Evolutionary conservation across 208 protist genomes (phyloP).

Genomic region (Leishmania major): DNA sequence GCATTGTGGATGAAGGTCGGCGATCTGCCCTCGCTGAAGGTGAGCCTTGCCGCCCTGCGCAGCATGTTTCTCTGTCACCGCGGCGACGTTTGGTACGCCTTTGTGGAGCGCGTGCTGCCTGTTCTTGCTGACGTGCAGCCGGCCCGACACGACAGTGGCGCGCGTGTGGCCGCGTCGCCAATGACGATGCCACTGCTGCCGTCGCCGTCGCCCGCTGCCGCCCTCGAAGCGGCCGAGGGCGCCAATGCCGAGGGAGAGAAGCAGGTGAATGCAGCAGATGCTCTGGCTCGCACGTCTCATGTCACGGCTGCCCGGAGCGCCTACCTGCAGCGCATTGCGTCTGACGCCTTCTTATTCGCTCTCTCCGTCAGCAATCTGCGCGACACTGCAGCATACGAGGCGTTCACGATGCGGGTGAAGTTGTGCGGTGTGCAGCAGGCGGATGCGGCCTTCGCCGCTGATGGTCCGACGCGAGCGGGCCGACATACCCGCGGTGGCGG

Average conservation of each 20-base stretch:
- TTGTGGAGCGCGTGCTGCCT: constrained; percentile 60
- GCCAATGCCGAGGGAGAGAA: not conserved
- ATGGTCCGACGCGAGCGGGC: not conserved
- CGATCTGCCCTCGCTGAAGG: constrained; percentile 30
- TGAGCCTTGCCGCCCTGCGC: constrained; percentile 55
- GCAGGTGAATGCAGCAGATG: constrained; percentile 1
- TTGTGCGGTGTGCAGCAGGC: constrained; percentile 21
- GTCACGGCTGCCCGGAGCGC: constrained; percentile 20
- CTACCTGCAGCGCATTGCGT: constrained; percentile 22
- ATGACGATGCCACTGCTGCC: constrained; percentile 3
- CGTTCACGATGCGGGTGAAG: constrained; percentile 29
- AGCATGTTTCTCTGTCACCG: constrained; percentile 82
- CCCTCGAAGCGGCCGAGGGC: not conserved
- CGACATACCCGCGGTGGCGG: not conserved
- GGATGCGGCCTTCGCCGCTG: constrained; percentile 10
- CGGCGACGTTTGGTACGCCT: constrained; percentile 82
- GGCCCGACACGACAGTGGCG: not conserved
- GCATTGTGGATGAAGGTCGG: constrained; percentile 76
- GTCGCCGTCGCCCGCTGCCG: not conserved
- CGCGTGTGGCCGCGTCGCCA: not conserved
- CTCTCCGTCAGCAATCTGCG: constrained; percentile 31
- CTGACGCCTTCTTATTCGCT: constrained; percentile 27
- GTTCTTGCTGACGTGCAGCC: constrained; percentile 13
- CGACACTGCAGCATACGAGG: constrained; percentile 21
- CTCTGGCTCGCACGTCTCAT: not conserved